Evolutionary conservation across 2,329 filamentous ascomycete genomes (phyloP), one percentile per base, ranked within the genome.

Genomic region (Fusarium piperis): DNA sequence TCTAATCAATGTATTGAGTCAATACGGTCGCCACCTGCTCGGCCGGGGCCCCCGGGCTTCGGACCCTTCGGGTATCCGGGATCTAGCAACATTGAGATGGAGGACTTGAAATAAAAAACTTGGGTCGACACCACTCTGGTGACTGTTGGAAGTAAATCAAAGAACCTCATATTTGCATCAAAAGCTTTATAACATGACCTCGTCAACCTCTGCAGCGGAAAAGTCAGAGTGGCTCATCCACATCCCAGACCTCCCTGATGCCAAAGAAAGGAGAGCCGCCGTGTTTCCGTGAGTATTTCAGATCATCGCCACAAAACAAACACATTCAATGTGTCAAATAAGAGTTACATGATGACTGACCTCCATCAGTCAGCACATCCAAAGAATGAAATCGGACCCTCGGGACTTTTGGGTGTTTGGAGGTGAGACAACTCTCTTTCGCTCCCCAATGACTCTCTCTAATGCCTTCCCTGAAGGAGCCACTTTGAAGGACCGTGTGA

Each of bases 361-460:
- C 32, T 6, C 18, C 33, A 13, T 18, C 23, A 63, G 61, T 32
- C 44, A 64, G 28, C 61, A 64, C 18, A 48, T 48, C 16, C 39
- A 58, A 32, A 41, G 61, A 26, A 57, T 46, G 41, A 64, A 64
- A 41, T 59, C 44, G 30, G 61, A 61, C 23, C 61, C 61, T 18
- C 12, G 38, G 30, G 61, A 59, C 20, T 64, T 64, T 33, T 64
- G 61, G 61, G 61, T 64, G 32, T 56, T 64, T 41, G 61, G 61
- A 59, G 61, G 61, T 64, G 32, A 36, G 35, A 36, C 15, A 33
- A 33, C 32, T 33, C 32, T n/a, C 15, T 36, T 36, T 36, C 35
- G 35, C 35, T 36, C 15, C 15, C 16, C 15, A 36, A 36, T n/a
- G 35, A n/a, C 35, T n/a, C 8, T 36, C 35, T 36, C 57, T 53